Evolutionary conservation across 805 yeast genomes (phyloP), one percentile per base, ranked within the genome.

Genomic region (Millerago galiae): DNA sequence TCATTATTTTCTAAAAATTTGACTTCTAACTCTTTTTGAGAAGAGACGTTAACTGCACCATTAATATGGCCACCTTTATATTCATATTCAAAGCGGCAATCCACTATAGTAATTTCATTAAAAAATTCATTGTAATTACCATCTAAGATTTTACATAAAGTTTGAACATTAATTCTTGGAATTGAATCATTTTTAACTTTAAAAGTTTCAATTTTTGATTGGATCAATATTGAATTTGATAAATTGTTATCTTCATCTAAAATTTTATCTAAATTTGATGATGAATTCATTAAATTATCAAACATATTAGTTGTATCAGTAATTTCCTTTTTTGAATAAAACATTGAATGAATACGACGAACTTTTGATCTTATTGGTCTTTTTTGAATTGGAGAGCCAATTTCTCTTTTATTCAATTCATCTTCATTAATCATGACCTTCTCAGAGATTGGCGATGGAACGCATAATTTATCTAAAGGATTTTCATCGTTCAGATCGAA

Each of bases 51-150:
- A 41, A 85, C 53, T 8, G 98, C 95, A 37, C 83, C 81, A 37
- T 72, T 75, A 37, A 93, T 87, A 62, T 93, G 99, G 25, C 99
- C 99, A 27, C 98, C 98, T 33, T 76, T 70, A 61, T 69, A 93
- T 63, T 93, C 99, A 66, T 91, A 91, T 53, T 81, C 87, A 58
- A 93, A 93, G 41, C 99, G 76, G 59, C 98, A 89, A 64, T 93
- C 99, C 9, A 93, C 68, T 14, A 93, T 67, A 10, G 69, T 53
- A 30, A 72, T 66, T 11, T 65, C 61, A 40, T 58, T 58, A 56
- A 79, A 55, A 37, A 70, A 71, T 18, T 62, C 60, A 3, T 62
- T 63, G 65, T 70, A 64, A 57, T 74, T 50, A 37, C 87, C 86
- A 43, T 72, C 75, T 44, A 85, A 60, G 36, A 83, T 73, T 37